Conservation (phyloP, 495 filamentous ascomycete genomes). For the Xylaria grammica region DNA sequence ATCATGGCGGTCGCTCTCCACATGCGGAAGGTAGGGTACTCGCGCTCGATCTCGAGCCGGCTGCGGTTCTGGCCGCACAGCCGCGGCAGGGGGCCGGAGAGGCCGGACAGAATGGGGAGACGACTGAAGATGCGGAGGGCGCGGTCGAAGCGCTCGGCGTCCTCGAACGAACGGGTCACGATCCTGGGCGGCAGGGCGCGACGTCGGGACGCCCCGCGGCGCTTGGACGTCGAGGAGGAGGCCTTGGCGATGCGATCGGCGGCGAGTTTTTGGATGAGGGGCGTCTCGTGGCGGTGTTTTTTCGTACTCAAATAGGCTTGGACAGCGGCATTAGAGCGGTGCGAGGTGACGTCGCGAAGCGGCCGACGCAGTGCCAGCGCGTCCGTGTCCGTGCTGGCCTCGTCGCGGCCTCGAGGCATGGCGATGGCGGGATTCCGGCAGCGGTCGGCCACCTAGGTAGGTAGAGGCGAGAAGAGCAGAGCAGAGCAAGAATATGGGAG, state of each 20-base stretch:
- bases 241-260: neutral
- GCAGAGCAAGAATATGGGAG: no score
- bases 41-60: neutral
- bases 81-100: neutral
- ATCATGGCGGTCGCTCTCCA: neutral
- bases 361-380: neutral
- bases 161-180: neutral
- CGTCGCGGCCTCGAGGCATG: neutral
- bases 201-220: neutral
- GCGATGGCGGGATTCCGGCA: no score
- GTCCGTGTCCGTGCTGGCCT: neutral
- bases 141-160: neutral
- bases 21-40: neutral
- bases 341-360: neutral
- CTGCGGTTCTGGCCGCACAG: neutral
- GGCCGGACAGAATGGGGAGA: neutral
- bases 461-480: no score
- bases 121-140: slow-evolving; percentile 14
- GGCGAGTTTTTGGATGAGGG: neutral
- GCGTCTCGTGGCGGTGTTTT: neutral
- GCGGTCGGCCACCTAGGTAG: no score
- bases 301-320: no score
- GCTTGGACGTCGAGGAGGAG: neutral
- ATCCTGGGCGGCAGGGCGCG: neutral
- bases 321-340: neutral